Percentiles rank a stretch among this genome's conserved stretches.
Conservation (phyloP, 2,329 filamentous ascomycete genomes). For the Aspergillus novofumigatus region DNA sequence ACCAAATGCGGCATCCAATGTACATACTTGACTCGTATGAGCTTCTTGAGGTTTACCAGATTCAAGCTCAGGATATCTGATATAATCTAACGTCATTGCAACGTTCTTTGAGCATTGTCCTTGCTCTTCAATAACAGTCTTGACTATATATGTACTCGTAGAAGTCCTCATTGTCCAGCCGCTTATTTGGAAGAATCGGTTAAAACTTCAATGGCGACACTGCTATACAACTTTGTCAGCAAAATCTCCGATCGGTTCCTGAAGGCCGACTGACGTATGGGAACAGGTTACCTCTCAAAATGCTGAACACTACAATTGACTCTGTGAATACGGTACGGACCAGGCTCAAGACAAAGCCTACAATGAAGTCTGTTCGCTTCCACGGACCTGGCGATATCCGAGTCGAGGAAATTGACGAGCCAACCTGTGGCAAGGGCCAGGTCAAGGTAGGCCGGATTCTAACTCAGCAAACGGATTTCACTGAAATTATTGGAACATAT, state of each 20-base stretch:
- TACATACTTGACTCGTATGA: background rate
- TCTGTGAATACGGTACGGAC: background rate
- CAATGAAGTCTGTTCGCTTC: conserved; percentile 36
- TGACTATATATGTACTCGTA: background rate
- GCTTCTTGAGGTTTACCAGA: background rate
- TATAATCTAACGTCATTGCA: background rate
- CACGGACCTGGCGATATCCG: conserved; percentile 34
- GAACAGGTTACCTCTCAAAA: background rate
- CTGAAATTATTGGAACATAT: background rate
- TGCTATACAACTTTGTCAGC: too few relatives aligned
- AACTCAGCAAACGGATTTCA: background rate
- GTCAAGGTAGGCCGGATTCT: conserved; percentile 34
- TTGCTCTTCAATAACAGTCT: background rate
- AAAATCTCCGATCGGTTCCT: too few relatives aligned
- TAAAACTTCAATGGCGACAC: too few relatives aligned
- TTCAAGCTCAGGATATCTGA: background rate
- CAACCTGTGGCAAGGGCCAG: conserved; percentile 47
- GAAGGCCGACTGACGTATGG: too few relatives aligned
- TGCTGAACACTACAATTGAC: conserved; percentile 5
- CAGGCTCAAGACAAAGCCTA: background rate
- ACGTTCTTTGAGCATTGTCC: background rate
- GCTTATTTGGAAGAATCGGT: too few relatives aligned
- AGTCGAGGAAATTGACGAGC: conserved; percentile 33
- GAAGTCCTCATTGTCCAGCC: background rate
- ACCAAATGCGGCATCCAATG: background rate